These are phyloP conservation scores for Kwoniella botswanensis DNA, from an alignment of 768 basidiomycete species.

Conservation along the genomic window DNA sequence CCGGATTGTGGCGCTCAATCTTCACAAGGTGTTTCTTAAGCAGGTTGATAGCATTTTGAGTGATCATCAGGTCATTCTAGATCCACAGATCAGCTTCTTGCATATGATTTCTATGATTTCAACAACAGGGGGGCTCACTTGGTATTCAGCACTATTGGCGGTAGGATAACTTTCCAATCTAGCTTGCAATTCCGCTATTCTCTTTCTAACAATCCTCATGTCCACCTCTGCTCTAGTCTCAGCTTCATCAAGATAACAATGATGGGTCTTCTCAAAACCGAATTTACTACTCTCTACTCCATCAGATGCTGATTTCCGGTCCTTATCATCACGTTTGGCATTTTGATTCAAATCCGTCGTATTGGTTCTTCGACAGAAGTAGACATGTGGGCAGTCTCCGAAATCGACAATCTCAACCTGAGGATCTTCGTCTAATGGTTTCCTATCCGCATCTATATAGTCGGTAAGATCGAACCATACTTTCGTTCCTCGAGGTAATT, in stretches of 20 bases:
- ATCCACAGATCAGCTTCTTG: no score
- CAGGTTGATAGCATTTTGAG: slow-evolving; percentile 17
- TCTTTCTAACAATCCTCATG: slow-evolving; percentile 65
- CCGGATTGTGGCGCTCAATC: slow-evolving; percentile 13
- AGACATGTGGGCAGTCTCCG: slow-evolving; percentile 79
- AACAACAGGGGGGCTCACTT: neutral
- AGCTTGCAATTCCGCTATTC: slow-evolving; percentile 63
- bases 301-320: neutral
- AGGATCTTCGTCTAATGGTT: slow-evolving; percentile 64
- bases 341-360: slow-evolving; percentile 27
- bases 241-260: slow-evolving; percentile 75
- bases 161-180: slow-evolving; percentile 21
- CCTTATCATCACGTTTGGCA: neutral
- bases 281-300: slow-evolving; percentile 67
- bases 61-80: slow-evolving; percentile 11
- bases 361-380: slow-evolving; percentile 67
- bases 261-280: slow-evolving; percentile 80
- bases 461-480: slow-evolving; percentile 80
- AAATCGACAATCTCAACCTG: slow-evolving; percentile 72
- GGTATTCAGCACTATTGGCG: neutral
- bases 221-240: slow-evolving; percentile 72
- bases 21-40: neutral
- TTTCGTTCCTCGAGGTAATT: slow-evolving; percentile 37
- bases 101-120: neutral
- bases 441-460: slow-evolving; percentile 78